Base-by-base conservation (phyloP, 768 basidiomycete genomes). In the Amanita inopinata region DNA sequence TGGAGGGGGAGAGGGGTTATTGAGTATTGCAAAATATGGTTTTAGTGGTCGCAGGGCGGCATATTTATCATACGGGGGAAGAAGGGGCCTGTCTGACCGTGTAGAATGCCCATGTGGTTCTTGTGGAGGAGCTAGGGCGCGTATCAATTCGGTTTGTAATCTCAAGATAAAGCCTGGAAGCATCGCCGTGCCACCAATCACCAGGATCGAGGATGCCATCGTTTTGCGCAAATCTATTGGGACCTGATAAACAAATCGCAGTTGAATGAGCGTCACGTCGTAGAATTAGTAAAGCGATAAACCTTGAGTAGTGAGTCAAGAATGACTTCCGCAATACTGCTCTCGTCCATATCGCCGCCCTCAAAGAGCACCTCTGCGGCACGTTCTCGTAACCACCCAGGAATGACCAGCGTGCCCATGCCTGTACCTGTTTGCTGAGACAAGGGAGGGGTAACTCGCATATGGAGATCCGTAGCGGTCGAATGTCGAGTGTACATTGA, bases 381-480 rank as follows among this genome's bases (percentile, higher is more conserved):
- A 10, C 93, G 71, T 57, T 98, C 94, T 32, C 94, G 65, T 30
- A 99, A 72, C 96, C 96, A 99, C 2, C 94, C 94, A 1, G 94
- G 94, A 33, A 98, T 76, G 33, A 87, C 67, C 34, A 96, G 59
- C 0, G 82, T 89, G 0, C 86, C 90, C 5, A 72, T 65, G 2
- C 86, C 87, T 1, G 83, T 82, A 0, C 83, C 82, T 9, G 68
- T 64, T 51, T 78, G 80, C 53, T 84, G 82, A 9, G 73, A 65
- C 2, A 62, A 56, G 5, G 87, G 83, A 20, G 85, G 83, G 11
- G 68, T 61, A 15, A 89, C 83, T 2, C 69, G 72, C 61, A 89
- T 71, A 4, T 70, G 72, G 32, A 91, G 61, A 48, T 87, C 76
- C 3, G 81, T 83, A 5, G 87, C 83, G 14, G 79, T 83, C 5